phyloP scores from a whole-genome alignment of 2,329 filamentous ascomycete species.

The Dothiorella sarmentorum region DNA sequence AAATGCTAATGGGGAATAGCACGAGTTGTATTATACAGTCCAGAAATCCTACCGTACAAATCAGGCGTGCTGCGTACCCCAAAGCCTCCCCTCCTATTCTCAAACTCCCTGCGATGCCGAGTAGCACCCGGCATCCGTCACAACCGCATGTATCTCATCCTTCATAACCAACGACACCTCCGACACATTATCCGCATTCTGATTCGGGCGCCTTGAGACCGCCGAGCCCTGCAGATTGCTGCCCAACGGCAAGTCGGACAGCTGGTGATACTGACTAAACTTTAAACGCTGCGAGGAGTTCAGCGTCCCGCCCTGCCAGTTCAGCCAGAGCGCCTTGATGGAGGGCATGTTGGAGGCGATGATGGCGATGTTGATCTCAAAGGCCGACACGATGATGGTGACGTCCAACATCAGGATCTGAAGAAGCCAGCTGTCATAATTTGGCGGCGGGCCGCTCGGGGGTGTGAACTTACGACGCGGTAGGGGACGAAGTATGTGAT shows the following conservation, averaged over 20 bases:
- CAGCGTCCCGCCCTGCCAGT: not conserved
- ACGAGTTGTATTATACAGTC: too few relatives aligned
- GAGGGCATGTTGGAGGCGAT: slow-evolving; percentile 33
- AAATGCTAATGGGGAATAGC: too few relatives aligned
- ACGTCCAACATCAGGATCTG: slow-evolving; percentile 18
- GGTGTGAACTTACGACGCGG: slow-evolving; percentile 22
- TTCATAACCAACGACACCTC: not conserved
- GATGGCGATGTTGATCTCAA: slow-evolving; percentile 34
- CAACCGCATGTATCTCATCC: not conserved
- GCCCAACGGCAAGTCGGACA: not conserved
- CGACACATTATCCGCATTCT: not conserved
- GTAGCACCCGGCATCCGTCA: too few relatives aligned
- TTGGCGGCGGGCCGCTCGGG: too few relatives aligned
- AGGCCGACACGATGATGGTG: slow-evolving; percentile 27
- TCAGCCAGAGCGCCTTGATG: slow-evolving; percentile 29
- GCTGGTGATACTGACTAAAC: not conserved
- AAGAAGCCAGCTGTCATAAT: too few relatives aligned
- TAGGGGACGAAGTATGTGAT: slow-evolving; percentile 30
- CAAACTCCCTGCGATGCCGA: too few relatives aligned
- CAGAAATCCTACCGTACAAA: too few relatives aligned
- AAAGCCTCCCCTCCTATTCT: too few relatives aligned
- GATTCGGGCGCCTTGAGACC: not conserved
- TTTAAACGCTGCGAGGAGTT: not conserved
- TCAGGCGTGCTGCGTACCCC: too few relatives aligned
- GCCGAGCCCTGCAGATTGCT: too few relatives aligned